Percentiles rank a stretch among this genome's conserved stretches.
Conservation (phyloP, 2,329 filamentous ascomycete species). For the Penicillium sp. region DNA sequence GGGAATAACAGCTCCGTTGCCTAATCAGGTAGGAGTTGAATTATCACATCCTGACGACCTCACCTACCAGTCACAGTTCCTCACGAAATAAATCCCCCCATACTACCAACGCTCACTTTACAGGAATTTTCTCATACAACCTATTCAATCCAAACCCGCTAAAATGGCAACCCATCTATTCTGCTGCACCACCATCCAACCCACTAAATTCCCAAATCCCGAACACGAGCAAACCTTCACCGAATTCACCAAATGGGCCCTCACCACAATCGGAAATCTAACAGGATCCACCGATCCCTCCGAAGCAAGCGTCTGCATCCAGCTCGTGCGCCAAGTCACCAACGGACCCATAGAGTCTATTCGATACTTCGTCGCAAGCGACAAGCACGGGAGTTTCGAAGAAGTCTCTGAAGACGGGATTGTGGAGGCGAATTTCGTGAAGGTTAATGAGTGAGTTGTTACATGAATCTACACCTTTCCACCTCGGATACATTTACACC, state of each 20-base stretch:
- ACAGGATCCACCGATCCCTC: background rate
- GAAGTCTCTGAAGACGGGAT: background rate
- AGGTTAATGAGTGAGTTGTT: background rate
- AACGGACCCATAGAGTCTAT: background rate
- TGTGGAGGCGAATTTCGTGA: background rate
- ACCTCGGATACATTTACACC: background rate
- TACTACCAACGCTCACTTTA: background rate
- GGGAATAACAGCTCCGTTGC: background rate
- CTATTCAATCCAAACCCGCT: background rate
- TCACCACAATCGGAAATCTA: background rate
- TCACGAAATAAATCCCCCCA: background rate
- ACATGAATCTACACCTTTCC: background rate
- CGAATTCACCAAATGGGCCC: constrained; percentile 2
- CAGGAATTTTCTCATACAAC: background rate
- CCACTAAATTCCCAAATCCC: background rate
- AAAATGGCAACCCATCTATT: constrained; percentile 1
- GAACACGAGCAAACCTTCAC: background rate
- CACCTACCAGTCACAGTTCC: background rate
- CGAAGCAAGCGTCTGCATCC: background rate
- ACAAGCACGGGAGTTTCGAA: background rate
- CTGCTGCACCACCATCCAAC: background rate
- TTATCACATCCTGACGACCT: constrained; percentile 4
- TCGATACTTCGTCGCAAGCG: background rate
- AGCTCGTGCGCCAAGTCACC: background rate
- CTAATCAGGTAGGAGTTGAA: background rate